Base-by-base conservation (phyloP, 2,329 filamentous ascomycete species). In the Daldinia sp. region DNA sequence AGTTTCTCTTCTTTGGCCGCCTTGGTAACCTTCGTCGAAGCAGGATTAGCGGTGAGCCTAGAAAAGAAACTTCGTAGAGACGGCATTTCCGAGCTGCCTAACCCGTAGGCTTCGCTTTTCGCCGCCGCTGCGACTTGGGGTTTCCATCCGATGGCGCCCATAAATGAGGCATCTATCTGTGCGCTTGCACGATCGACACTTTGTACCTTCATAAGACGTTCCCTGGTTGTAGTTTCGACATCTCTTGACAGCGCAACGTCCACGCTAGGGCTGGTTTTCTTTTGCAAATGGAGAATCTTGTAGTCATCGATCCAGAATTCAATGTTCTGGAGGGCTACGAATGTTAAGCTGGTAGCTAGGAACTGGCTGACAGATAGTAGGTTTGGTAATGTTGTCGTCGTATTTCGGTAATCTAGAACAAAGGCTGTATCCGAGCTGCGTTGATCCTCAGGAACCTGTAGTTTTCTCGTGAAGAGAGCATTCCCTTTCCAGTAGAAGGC, bases 401-500 rank as follows among this genome's bases (percentile, higher is more conserved):
- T 88, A 78, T 97, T 98, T 76, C 96, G 88, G 80, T 98, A 98
- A 77, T 98, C 94, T 53, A 99, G 86, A 53, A 98, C 90, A 78
- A 99, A 99, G n/a, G 91, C 92, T 1, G 97, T 99, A 74, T 95
- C 88, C 35, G 84, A 84, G 62, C 86, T 91, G 15, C 85, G 82
- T 75, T 93, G 86, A 26, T 88, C 88, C 51, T 88, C 84, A 1
- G 92, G 89, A 6, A 98, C 82, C 72, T 90, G 89, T 23, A 96
- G 86, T 73, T 93, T 93, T 74, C 94, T 92, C 26, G 97, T 99
- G 79, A 97, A 98, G 1, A 99, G 86, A 4, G 93, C 93, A 79
- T 98, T 98, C n/a, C 92, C 94, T 80, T 98, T 98, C 97, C 96
- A 99, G 83, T 98, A 99, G 78, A 99, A 99, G 0, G 95, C 95